A percentile compares a stretch with the other conserved stretches of the same genome.
phyloP scores from a whole-genome alignment of 2,329 filamentous ascomycete species.

The Akanthomyces lecanii region DNA sequence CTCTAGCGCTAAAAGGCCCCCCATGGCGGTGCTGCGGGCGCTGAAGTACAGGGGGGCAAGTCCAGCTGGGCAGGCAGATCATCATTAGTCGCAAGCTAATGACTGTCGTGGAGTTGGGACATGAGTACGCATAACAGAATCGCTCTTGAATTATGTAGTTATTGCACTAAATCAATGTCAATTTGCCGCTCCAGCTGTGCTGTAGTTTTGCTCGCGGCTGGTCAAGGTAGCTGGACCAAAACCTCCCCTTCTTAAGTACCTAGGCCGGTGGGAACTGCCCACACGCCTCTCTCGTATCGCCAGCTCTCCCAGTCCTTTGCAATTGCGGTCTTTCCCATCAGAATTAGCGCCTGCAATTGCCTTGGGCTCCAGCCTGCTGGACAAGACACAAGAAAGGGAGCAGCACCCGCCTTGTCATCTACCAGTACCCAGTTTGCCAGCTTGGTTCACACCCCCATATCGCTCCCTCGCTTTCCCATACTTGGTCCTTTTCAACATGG shows the following conservation, averaged over 20 bases:
- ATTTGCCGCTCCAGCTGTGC: not conserved
- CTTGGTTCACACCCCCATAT: not conserved
- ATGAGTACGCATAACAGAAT: too few relatives aligned
- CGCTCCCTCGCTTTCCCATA: not conserved
- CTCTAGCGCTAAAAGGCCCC: not conserved
- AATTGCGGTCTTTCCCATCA: slow-evolving; percentile 1
- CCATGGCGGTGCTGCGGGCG: not conserved
- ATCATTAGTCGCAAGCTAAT: too few relatives aligned
- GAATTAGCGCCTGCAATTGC: slow-evolving; percentile 4
- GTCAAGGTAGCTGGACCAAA: too few relatives aligned
- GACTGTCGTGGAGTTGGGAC: too few relatives aligned
- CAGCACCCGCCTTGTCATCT: not conserved
- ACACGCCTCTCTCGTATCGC: not conserved
- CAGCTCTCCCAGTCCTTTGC: not conserved
- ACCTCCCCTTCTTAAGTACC: not conserved
- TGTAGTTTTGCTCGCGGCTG: not conserved
- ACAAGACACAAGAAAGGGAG: slow-evolving; percentile 4
- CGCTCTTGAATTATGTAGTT: too few relatives aligned
- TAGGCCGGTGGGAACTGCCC: not conserved
- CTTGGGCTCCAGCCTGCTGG: not conserved
- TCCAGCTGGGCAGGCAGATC: too few relatives aligned
- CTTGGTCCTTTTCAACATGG: not conserved
- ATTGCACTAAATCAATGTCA: too few relatives aligned
- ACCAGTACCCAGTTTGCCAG: not conserved
- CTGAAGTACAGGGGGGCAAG: too few relatives aligned